Base-by-base conservation (phyloP, 495 filamentous ascomycete genomes). In the Aspergillus panamensis region DNA sequence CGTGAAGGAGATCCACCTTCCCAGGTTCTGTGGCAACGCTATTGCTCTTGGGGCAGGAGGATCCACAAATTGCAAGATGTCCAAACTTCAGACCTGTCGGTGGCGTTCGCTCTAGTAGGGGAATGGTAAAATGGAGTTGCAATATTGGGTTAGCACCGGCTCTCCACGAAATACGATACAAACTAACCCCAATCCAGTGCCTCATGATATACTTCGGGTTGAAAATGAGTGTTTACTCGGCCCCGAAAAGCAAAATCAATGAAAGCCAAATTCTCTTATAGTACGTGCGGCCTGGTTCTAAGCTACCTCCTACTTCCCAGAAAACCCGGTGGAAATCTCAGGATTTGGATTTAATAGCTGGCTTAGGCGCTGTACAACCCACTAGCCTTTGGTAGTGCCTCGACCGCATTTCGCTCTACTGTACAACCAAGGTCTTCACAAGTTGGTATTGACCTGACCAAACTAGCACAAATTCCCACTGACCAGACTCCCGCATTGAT, bases 381-480 rank as follows among this genome's bases (percentile, higher is more conserved):
- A 43, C 16, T 30, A 6, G 54, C 54, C 32, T 21, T 49, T 8
- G 54, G 40, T 20, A 57, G 20, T 1, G 44, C 20, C 17, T 57
- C 54, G 21, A 48, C 39, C 13, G 45, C 54, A 31, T 57, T 44
- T 13, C 29, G 42, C 32, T 57, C 54, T 10, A 57, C 49, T 4
- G 17, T 57, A 10, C 45, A 44, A 20, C 44, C 45, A 13, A 50
- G 54, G 16, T 57, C 44, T 32, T 37, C 33, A 20, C 53, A 50
- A n/a, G 54, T 57, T n/a, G 53, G 54, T n/a, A 57, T 57, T 3
- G 44, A 48, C 12, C 49, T 57, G 33, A 50, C 49, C 20, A 57
- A 17, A 10, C 45, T 32, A 12, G 44, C 45, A 14, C 32, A 47
- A 29, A 40, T 44, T 20, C 54, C 54, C 14, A 57, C 47, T 5